Conservation (phyloP, 2,329 filamentous ascomycete species). For the Claviceps spartinae region DNA sequence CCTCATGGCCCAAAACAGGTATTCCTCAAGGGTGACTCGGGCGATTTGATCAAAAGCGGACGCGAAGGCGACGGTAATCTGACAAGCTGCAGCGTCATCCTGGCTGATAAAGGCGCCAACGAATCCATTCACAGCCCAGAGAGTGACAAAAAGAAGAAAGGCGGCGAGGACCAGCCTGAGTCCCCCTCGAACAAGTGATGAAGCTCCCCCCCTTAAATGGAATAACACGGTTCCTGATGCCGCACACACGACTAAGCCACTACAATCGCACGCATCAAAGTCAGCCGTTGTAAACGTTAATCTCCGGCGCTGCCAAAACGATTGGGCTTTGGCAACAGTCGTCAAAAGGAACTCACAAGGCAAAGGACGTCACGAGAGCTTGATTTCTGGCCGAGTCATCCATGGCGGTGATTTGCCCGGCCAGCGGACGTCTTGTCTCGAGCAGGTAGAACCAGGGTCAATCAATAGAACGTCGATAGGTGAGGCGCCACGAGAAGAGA, state of each 20-base stretch:
- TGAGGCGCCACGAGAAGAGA: background rate
- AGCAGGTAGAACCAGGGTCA: slow-evolving; percentile 25
- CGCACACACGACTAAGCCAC: slow-evolving; percentile 41
- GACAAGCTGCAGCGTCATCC: slow-evolving; percentile 31
- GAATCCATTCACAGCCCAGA: slow-evolving; percentile 42
- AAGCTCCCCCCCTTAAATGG: slow-evolving; percentile 33
- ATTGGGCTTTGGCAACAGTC: background rate
- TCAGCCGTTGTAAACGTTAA: background rate
- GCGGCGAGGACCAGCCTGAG: slow-evolving; percentile 50
- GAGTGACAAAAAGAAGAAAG: slow-evolving; percentile 35
- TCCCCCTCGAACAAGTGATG: slow-evolving; percentile 39
- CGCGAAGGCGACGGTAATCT: slow-evolving; percentile 37
- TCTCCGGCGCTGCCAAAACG: background rate
- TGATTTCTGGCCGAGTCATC: slow-evolving; percentile 29
- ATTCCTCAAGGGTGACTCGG: slow-evolving; percentile 39
- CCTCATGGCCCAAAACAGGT: slow-evolving; percentile 37
- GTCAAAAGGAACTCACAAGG: slow-evolving; percentile 31
- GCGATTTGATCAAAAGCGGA: slow-evolving; percentile 44
- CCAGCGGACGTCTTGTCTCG: slow-evolving; percentile 14
- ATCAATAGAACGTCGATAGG: slow-evolving; percentile 27
- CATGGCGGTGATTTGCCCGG: slow-evolving; percentile 23
- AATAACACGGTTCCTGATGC: slow-evolving; percentile 33
- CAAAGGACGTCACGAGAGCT: slow-evolving; percentile 39
- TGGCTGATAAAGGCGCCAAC: slow-evolving; percentile 33
- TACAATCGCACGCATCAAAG: slow-evolving; percentile 1